phyloP scores from a whole-genome alignment of 2,329 filamentous ascomycete genomes.

The Aspergillaceae sp. region DNA sequence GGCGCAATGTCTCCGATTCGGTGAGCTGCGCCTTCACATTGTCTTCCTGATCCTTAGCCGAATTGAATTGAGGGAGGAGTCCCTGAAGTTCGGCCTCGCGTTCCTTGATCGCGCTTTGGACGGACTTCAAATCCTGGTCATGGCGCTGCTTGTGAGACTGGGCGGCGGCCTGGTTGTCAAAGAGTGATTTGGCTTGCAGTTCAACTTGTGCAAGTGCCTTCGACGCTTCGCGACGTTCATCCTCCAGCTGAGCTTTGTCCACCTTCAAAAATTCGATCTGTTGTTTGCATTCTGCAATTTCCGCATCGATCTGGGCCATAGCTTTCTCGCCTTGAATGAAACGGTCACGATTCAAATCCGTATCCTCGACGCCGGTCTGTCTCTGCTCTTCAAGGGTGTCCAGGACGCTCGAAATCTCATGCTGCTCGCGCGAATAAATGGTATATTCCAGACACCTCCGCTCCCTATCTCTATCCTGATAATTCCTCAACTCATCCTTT shows the following conservation, averaged over 20 bases:
- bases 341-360: constrained; percentile 67
- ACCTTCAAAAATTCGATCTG: constrained; percentile 76
- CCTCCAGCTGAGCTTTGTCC: constrained; percentile 79
- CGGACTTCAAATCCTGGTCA: constrained; percentile 60
- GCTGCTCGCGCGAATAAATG: constrained; percentile 82
- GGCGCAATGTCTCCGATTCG: constrained; percentile 63
- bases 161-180: constrained; percentile 71
- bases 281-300: constrained; percentile 71
- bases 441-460: constrained; percentile 88
- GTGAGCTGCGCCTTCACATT: constrained; percentile 64
- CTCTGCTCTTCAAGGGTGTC: constrained; percentile 75
- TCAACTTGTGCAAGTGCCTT: constrained; percentile 77
- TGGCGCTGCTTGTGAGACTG: constrained; percentile 65
- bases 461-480: constrained; percentile 91
- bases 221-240: constrained; percentile 75
- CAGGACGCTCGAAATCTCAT: constrained; percentile 65
- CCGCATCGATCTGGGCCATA: constrained; percentile 64
- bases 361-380: constrained; percentile 73
- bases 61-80: constrained; percentile 68
- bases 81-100: constrained; percentile 68
- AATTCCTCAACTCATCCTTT: constrained; percentile 88
- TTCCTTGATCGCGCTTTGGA: constrained; percentile 63
- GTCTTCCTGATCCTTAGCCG: constrained; percentile 64
- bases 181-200: constrained; percentile 69
- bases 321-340: constrained; percentile 73